phyloP scores from a whole-genome alignment of 2,329 filamentous ascomycete genomes.

The Cladosporium oxysporum region DNA sequence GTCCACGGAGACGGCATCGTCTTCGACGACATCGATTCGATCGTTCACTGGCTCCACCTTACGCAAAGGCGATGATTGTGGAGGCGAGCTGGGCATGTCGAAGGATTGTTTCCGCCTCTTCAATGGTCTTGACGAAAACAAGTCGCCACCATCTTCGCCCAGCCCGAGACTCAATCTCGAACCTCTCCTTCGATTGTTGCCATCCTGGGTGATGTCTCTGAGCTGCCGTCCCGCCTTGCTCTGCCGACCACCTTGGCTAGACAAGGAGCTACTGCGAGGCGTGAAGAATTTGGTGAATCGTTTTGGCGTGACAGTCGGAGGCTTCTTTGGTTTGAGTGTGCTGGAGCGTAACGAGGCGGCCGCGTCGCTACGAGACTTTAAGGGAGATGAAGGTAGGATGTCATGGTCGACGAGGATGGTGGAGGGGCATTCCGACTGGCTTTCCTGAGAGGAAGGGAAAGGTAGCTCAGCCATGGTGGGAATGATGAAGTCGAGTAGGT shows the following conservation, averaged over 20 bases:
- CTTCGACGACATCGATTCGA: conserved; percentile 27
- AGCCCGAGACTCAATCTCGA: not conserved
- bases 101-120: conserved; percentile 34
- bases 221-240: conserved; percentile 49
- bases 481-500: not conserved
- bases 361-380: conserved; percentile 21
- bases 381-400: conserved; percentile 36
- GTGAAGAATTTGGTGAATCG: conserved; percentile 56
- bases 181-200: conserved; percentile 40
- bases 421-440: conserved; percentile 34
- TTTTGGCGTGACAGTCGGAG: conserved; percentile 54
- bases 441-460: conserved; percentile 36
- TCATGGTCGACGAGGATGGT: conserved; percentile 33
- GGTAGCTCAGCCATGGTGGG: conserved; percentile 32
- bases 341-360: conserved; percentile 21
- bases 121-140: conserved; percentile 31
- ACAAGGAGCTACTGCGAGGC: conserved; percentile 41
- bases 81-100: conserved; percentile 48
- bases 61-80: conserved; percentile 52
- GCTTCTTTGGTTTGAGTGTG: conserved; percentile 45
- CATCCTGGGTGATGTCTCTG: conserved; percentile 52
- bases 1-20: conserved; percentile 22
- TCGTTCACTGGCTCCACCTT: conserved; percentile 34
- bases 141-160: conserved; percentile 23
- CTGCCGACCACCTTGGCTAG: conserved; percentile 28